phyloP scores from a whole-genome alignment of 1,139 yeast species.

The Sugiyamaella novakii region DNA sequence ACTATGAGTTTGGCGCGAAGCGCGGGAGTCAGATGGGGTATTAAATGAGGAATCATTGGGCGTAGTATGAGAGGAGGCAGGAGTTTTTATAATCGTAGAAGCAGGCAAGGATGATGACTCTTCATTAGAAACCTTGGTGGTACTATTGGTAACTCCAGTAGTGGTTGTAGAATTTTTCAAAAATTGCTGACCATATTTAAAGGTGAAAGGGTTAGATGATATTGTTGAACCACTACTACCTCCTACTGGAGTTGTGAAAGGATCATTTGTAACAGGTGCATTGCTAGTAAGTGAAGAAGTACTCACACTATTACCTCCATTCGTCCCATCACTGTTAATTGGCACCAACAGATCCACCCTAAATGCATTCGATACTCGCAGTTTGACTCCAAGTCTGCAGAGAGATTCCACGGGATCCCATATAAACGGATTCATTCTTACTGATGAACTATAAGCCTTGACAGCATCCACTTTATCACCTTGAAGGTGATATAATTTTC shows the following conservation, averaged over 20 bases:
- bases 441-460: slow-evolving; percentile 65
- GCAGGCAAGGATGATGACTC: neutral
- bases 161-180: slow-evolving; percentile 14
- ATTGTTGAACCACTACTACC: neutral
- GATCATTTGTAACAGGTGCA: slow-evolving; percentile 21
- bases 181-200: slow-evolving; percentile 28
- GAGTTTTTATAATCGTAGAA: neutral
- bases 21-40: slow-evolving; percentile 16
- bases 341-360: slow-evolving; percentile 35
- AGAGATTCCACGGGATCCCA: slow-evolving; percentile 86
- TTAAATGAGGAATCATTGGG: slow-evolving; percentile 8
- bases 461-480: slow-evolving; percentile 69
- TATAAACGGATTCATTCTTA: slow-evolving; percentile 72
- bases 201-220: slow-evolving; percentile 24
- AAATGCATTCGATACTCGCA: slow-evolving; percentile 64
- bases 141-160: neutral
- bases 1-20: slow-evolving; percentile 9
- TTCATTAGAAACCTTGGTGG: slow-evolving; percentile 4
- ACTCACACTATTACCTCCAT: slow-evolving; percentile 15
- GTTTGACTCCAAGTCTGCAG: slow-evolving; percentile 59
- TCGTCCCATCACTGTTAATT: slow-evolving; percentile 15
- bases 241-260: slow-evolving; percentile 26
- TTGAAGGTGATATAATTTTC: slow-evolving; percentile 61
- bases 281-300: neutral
- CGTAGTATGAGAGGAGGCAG: neutral